A percentile compares a stretch with the other conserved stretches of the same genome.
phyloP scores from a whole-genome alignment of 1,284 basidiomycete species.

The Crucibulum cyathiforme region DNA sequence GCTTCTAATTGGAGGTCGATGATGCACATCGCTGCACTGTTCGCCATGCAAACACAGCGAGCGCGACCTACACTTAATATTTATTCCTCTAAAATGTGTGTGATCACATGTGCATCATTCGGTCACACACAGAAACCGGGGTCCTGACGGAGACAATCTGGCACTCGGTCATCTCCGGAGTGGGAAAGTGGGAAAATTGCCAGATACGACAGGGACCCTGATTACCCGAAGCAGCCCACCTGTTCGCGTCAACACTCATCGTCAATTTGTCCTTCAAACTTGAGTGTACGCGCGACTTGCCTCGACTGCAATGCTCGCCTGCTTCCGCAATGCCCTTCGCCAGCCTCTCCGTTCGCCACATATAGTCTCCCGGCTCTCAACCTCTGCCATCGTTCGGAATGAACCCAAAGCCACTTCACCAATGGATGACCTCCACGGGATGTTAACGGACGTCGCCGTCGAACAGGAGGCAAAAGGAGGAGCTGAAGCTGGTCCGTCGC shows the following conservation, averaged over 20 bases:
- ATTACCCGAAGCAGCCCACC: neutral
- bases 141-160: slow-evolving; percentile 22
- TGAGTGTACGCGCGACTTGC: neutral
- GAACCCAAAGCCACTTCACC: neutral
- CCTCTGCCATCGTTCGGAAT: neutral
- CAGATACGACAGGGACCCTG: neutral
- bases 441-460: neutral
- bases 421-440: neutral
- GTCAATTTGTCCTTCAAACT: neutral
- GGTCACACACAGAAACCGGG: slow-evolving; percentile 6
- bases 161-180: slow-evolving; percentile 19
- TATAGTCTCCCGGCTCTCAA: slow-evolving; percentile 8
- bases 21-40: too few species aligned
- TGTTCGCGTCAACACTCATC: neutral
- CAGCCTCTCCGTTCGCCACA: slow-evolving; percentile 1
- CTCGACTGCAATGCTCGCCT: slow-evolving; percentile 13
- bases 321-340: slow-evolving; percentile 9
- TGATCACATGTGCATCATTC: slow-evolving; percentile 8
- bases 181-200: slow-evolving; percentile 6
- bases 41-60: too few species aligned
- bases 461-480: neutral
- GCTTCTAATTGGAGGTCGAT: too few species aligned
- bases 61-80: neutral
- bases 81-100: neutral
- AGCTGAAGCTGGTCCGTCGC: neutral